Evolutionary conservation across 1,284 basidiomycete species (phyloP).

Genomic region (Inonotus obliquus): DNA sequence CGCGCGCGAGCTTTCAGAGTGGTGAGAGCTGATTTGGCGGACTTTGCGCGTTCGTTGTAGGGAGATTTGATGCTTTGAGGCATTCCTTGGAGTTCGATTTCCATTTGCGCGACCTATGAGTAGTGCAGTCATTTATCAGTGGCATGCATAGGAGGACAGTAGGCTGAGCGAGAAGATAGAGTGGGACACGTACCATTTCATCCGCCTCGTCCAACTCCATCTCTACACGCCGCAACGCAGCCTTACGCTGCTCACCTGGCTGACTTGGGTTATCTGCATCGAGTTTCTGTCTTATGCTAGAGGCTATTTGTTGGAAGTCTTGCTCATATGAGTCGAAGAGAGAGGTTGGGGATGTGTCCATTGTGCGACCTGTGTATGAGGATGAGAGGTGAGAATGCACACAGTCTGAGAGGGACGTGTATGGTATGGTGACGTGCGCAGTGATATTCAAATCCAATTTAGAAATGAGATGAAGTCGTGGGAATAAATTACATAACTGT

Average conservation of each 20-base stretch:
- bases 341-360: conserved; percentile 76
- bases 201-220: conserved; percentile 98
- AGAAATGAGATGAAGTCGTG: conserved; percentile 2
- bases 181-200: conserved; percentile 70
- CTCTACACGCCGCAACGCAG: conserved; percentile 80
- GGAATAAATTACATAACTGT: not conserved
- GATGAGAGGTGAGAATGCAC: not conserved
- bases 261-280: conserved; percentile 55
- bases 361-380: conserved; percentile 26
- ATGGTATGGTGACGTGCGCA: not conserved
- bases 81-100: conserved; percentile 96
- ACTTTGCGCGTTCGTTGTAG: conserved; percentile 69
- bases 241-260: conserved; percentile 75
- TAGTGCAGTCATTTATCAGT: not conserved
- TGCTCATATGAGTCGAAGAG: conserved; percentile 81
- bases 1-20: conserved; percentile 77
- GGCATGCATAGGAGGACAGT: too few relatives aligned
- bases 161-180: too few relatives aligned
- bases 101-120: conserved; percentile 78
- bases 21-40: conserved; percentile 68
- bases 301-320: conserved; percentile 72
- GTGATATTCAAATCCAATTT: not conserved
- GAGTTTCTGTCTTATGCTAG: conserved; percentile 63
- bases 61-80: conserved; percentile 76
- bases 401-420: not conserved